phyloP scores from a whole-genome alignment of 1,284 basidiomycete species.

The Fomitiporia mediterranea region DNA sequence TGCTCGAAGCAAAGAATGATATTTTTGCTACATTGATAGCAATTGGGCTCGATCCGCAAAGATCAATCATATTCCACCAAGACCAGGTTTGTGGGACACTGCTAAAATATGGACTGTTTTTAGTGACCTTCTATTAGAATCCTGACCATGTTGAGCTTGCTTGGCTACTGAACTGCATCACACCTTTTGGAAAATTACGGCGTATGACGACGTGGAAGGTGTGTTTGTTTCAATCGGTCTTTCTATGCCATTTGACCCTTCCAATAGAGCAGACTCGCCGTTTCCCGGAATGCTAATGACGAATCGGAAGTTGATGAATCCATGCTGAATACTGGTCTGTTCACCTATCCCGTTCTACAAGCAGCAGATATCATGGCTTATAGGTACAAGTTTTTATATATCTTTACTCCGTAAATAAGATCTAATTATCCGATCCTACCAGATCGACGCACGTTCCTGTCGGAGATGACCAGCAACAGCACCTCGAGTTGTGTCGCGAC shows the following conservation, averaged over 20 bases:
- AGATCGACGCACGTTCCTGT: constrained; percentile 93
- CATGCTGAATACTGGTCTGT: constrained; percentile 77
- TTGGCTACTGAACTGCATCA: constrained; percentile 87
- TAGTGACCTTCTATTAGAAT: constrained; percentile 46
- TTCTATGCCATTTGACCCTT: constrained; percentile 9
- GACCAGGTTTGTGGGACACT: constrained; percentile 60
- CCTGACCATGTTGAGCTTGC: constrained; percentile 83
- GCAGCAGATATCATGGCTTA: constrained; percentile 91
- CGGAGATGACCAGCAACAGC: constrained; percentile 93
- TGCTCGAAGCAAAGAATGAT: constrained; percentile 63
- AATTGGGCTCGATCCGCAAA: constrained; percentile 76
- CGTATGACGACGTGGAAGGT: constrained; percentile 98
- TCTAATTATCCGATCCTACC: neutral
- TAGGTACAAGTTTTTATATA: constrained; percentile 41
- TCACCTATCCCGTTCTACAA: constrained; percentile 92
- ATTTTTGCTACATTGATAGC: constrained; percentile 84
- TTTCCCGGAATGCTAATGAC: constrained; percentile 66
- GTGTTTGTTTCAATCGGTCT: neutral
- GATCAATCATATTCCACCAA: constrained; percentile 82
- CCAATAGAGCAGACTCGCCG: constrained; percentile 67
- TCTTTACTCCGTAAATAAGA: neutral
- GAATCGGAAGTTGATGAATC: constrained; percentile 79
- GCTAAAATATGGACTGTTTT: neutral
- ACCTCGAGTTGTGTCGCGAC: constrained; percentile 84
- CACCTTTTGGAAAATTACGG: constrained; percentile 76